Percentiles rank a stretch among this genome's conserved stretches.
phyloP scores from a whole-genome alignment of 768 basidiomycete species.

The Lactarius sanguifluus region DNA sequence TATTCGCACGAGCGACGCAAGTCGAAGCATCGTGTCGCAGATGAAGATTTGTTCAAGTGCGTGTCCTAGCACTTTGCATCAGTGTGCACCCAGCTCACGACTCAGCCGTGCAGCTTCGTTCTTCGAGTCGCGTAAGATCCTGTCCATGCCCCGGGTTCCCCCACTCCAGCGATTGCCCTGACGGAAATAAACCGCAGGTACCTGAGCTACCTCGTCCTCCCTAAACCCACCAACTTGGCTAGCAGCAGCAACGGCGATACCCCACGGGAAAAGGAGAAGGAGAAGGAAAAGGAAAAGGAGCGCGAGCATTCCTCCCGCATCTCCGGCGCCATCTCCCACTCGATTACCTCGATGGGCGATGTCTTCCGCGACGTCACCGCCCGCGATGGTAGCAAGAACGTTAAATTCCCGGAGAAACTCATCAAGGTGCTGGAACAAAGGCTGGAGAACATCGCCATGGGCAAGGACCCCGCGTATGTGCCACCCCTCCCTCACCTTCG shows the following conservation, averaged over 20 bases:
- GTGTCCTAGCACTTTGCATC: constrained; percentile 34
- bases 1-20: constrained; percentile 65
- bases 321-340: constrained; percentile 57
- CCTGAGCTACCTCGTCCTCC: constrained; percentile 67
- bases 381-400: constrained; percentile 75
- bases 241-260: constrained; percentile 31
- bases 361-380: constrained; percentile 67
- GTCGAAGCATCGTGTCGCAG: constrained; percentile 74
- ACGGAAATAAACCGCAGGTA: constrained; percentile 46
- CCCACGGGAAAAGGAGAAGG: constrained; percentile 50
- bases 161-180: neutral
- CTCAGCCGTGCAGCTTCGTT: constrained; percentile 55
- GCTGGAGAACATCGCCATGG: constrained; percentile 91
- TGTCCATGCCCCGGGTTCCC: constrained; percentile 21
- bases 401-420: constrained; percentile 93
- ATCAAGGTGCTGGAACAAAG: constrained; percentile 88
- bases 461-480: constrained; percentile 83
- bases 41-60: constrained; percentile 86
- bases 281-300: constrained; percentile 53
- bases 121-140: constrained; percentile 76
- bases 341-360: constrained; percentile 65
- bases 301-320: constrained; percentile 69
- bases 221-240: constrained; percentile 45
- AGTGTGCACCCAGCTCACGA: constrained; percentile 26
- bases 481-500: neutral